Evolutionary conservation across 306 rosid species (phyloP).

Genomic region (Acacia confusa): DNA sequence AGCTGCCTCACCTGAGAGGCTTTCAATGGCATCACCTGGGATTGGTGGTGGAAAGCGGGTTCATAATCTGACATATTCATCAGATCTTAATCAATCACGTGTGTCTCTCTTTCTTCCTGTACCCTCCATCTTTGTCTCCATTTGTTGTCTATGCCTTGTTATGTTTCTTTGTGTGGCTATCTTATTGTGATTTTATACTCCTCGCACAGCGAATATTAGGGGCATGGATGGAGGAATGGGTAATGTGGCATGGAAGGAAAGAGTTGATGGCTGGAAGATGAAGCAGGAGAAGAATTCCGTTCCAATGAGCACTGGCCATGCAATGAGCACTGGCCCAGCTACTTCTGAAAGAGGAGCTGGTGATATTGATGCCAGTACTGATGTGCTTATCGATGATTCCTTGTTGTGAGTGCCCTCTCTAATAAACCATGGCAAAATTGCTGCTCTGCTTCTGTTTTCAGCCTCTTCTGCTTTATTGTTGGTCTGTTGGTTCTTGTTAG

Average conservation of each 20-base stretch:
- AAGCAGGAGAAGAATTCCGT: constrained; percentile 81
- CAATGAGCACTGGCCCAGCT: constrained; percentile 94
- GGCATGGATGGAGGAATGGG: constrained; percentile 78
- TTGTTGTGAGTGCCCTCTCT: constrained; percentile 58
- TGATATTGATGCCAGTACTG: constrained; percentile 94
- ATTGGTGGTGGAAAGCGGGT: constrained; percentile 65
- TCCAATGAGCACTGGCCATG: constrained; percentile 92
- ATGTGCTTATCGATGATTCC: constrained; percentile 85
- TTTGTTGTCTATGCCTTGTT: constrained; percentile 12
- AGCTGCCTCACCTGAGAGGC: constrained; percentile 89
- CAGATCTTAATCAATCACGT: constrained; percentile 85
- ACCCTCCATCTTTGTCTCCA: neutral
- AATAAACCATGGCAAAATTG: constrained; percentile 17
- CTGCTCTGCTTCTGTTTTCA: constrained; percentile 22
- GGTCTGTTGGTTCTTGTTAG: constrained; percentile 11
- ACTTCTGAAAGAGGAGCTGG: constrained; percentile 91
- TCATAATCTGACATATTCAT: constrained; percentile 64
- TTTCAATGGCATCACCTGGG: constrained; percentile 89
- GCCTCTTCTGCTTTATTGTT: neutral
- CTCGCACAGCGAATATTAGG: constrained; percentile 69
- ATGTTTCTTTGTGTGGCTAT: constrained; percentile 16
- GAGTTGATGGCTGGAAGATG: constrained; percentile 99
- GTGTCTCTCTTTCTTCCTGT: constrained; percentile 28
- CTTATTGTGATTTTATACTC: constrained; percentile 35
- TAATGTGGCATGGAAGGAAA: constrained; percentile 99